Base-by-base conservation (phyloP, 768 basidiomycete species). In the Chiua virens region DNA sequence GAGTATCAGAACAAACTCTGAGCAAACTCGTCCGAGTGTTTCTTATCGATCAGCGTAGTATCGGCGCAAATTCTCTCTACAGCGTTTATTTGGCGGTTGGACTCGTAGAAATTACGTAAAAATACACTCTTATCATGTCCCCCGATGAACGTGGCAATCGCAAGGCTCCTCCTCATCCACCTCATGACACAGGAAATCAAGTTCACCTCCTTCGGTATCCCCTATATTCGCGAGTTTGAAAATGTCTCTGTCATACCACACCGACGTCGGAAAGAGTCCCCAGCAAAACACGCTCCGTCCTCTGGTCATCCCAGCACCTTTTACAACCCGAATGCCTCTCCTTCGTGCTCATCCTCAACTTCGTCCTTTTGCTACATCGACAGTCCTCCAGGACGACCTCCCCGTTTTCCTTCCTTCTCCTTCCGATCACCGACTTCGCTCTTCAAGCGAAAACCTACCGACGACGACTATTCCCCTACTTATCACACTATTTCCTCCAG, bases 291-390 rank as follows among this genome's bases (percentile, higher is more conserved):
- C 13, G 13, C 10, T 8, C 9, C 25, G 8, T 27, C 30, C 30
- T 30, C 30, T 7, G 30, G 9, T 6, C 28, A 30, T 30, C 30
- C 30, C 3, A 13, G 13, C 30, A 14, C 30, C 30, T 30, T 30
- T 30, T 30, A 30, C 13, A 30, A n/a, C n/a, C n/a, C n/a, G n/a
- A n/a, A 30, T 13, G 30, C 30, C 10, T 30, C 30, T 11, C 30
- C 30, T 30, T 30, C 30, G 13, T 14, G 30, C 10, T 30, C 30
- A 3, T 30, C 30, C 30, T 30, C 30, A 30, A 11, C 30, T 13
- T 65, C 66, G 3, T 70, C 67, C 23, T 68, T 68, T 11, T 66
- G 64, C 13, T 50, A 66, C 50, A 48, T 68, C 41, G 64, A 65
- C n/a, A 45, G 22, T 17, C 54, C 68, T 3, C 59, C 58, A 2